phyloP scores from a whole-genome alignment of 2,329 filamentous ascomycete genomes.

The Claviceps sp. region DNA sequence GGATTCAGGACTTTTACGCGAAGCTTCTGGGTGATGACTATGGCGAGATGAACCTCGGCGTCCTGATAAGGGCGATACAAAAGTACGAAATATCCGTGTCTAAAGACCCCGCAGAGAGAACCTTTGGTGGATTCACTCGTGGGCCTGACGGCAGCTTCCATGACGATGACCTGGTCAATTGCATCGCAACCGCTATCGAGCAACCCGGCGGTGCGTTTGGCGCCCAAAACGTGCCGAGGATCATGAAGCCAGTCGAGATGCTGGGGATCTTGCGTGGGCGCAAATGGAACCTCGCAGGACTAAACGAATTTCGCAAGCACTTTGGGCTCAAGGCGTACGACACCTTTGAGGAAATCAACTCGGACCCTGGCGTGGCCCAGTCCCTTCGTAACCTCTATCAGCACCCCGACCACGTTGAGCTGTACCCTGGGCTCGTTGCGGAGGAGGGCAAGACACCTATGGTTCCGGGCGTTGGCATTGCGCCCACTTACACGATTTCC shows the following conservation, averaged over 20 bases:
- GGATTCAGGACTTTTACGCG: slow-evolving; percentile 59
- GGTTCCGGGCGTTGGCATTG: slow-evolving; percentile 60
- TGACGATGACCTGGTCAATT: slow-evolving; percentile 64
- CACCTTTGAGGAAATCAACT: slow-evolving; percentile 74
- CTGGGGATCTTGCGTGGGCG: slow-evolving; percentile 67
- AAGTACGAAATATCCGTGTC: slow-evolving; percentile 49
- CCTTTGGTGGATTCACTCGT: slow-evolving; percentile 53
- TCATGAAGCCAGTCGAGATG: slow-evolving; percentile 65
- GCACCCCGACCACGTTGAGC: slow-evolving; percentile 66
- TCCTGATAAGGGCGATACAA: slow-evolving; percentile 49
- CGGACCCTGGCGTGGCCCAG: slow-evolving; percentile 56
- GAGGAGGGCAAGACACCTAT: slow-evolving; percentile 65
- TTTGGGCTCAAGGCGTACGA: slow-evolving; percentile 65
- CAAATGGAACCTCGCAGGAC: slow-evolving; percentile 61
- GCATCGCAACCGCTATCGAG: slow-evolving; percentile 56
- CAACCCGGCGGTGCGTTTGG: slow-evolving; percentile 67
- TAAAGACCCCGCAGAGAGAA: slow-evolving; percentile 53
- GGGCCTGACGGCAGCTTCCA: slow-evolving; percentile 53
- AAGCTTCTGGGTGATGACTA: slow-evolving; percentile 44
- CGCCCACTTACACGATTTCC: slow-evolving; percentile 63
- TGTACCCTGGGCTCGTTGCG: slow-evolving; percentile 66
- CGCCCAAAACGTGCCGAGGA: slow-evolving; percentile 57
- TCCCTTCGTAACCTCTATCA: slow-evolving; percentile 57
- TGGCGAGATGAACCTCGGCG: slow-evolving; percentile 39
- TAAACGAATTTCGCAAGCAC: slow-evolving; percentile 79